These are phyloP conservation scores for Pyrenochaeta sp. DNA, from an alignment of 2,329 filamentous ascomycete species.

Conservation along the genomic window DNA sequence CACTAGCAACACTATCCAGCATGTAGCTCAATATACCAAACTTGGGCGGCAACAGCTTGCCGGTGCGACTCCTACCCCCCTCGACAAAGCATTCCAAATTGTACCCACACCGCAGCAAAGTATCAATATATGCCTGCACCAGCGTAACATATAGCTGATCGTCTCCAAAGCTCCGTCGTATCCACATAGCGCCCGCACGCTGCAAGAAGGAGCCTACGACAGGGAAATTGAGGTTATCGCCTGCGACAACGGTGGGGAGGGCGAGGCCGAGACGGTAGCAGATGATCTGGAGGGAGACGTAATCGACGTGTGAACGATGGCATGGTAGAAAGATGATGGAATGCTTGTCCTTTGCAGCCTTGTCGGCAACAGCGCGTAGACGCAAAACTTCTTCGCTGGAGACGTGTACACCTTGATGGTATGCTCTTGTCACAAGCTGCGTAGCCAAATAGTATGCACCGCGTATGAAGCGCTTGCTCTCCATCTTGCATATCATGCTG, in stretches of 20 bases:
- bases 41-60: constrained; percentile 91
- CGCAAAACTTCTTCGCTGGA: constrained; percentile 92
- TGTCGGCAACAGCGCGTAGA: constrained; percentile 80
- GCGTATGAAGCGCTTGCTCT: constrained; percentile 90
- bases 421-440: constrained; percentile 88
- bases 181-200: constrained; percentile 96
- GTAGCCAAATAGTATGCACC: constrained; percentile 89
- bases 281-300: constrained; percentile 92
- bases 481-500: constrained; percentile 99
- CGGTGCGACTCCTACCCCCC: constrained; percentile 89
- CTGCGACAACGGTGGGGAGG: constrained; percentile 89
- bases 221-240: constrained; percentile 96
- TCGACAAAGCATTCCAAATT: constrained; percentile 99
- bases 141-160: constrained; percentile 89
- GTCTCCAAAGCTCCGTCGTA: constrained; percentile 89
- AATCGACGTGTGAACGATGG: constrained; percentile 94
- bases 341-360: constrained; percentile 86
- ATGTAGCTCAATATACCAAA: constrained; percentile 95
- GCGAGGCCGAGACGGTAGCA: constrained; percentile 92
- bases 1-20: constrained; percentile 87
- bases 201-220: constrained; percentile 89
- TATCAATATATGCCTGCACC: constrained; percentile 97
- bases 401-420: constrained; percentile 97
- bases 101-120: constrained; percentile 85
- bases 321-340: constrained; percentile 96